Conservation (phyloP, 805 yeast genomes). For the Schizosaccharomyces lindneri region DNA sequence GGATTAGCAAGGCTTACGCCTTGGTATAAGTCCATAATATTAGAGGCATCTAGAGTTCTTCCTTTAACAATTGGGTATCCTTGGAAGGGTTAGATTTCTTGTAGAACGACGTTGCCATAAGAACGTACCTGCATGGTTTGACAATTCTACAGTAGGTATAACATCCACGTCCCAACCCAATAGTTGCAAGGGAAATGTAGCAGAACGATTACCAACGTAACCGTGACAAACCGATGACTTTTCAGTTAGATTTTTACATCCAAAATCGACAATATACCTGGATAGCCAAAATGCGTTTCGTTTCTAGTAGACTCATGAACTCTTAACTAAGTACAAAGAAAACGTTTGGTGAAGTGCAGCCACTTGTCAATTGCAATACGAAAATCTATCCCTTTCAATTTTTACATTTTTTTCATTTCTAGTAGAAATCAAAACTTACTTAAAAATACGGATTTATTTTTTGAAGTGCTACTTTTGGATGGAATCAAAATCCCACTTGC, state of each 20-base stretch:
- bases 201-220: constrained; percentile 78
- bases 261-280: neutral
- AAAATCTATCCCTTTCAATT: too few relatives aligned
- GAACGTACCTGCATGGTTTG: constrained; percentile 35
- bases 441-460: too few relatives aligned
- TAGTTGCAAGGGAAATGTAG: constrained; percentile 68
- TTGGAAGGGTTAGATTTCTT: constrained; percentile 13
- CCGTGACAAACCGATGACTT: constrained; percentile 59
- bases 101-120: neutral
- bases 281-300: neutral
- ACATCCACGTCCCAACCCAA: constrained; percentile 85
- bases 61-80: constrained; percentile 29
- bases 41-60: constrained; percentile 20
- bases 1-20: constrained; percentile 31
- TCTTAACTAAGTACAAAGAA: neutral
- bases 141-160: constrained; percentile 64
- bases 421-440: too few relatives aligned
- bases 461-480: too few relatives aligned
- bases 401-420: too few relatives aligned
- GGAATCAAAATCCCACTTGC: too few relatives aligned
- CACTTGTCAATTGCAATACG: too few relatives aligned
- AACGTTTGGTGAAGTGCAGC: neutral
- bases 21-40: constrained; percentile 23
- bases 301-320: neutral
- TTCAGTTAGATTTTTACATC: neutral